Conservation (phyloP, 2,329 filamentous ascomycete genomes). For the Talaromyces piceae region DNA sequence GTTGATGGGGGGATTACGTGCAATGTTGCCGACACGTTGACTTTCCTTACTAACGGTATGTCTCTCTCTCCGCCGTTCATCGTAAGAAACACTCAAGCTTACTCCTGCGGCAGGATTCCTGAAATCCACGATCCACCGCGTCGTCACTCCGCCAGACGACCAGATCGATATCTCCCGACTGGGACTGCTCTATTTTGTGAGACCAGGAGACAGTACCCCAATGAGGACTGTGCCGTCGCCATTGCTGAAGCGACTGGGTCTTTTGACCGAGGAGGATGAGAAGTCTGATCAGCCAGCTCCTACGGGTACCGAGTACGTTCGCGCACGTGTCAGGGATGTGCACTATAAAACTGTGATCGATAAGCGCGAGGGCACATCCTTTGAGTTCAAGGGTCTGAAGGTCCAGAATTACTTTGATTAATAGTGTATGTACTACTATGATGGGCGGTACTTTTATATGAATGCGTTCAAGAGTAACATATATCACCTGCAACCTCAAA, state of each 20-base stretch:
- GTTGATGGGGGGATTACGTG: conserved; percentile 43
- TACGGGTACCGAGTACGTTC: conserved; percentile 40
- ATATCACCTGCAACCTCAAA: no score
- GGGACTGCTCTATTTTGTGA: conserved; percentile 32
- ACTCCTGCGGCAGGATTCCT: conserved; percentile 13
- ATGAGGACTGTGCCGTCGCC: conserved; percentile 31
- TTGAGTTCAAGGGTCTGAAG: conserved; percentile 38
- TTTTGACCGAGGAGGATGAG: conserved; percentile 35
- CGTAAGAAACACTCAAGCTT: neutral
- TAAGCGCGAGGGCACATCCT: conserved; percentile 38
- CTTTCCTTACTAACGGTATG: conserved; percentile 33
- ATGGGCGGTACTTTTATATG: no score
- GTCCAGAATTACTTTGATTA: conserved; percentile 30
- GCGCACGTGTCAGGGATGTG: conserved; percentile 41
- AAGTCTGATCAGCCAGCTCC: conserved; percentile 27
- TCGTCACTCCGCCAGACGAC: conserved; percentile 28
- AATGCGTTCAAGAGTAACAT: no score
- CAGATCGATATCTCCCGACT: conserved; percentile 25
- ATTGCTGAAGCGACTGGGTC: conserved; percentile 29
- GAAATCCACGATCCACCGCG: conserved; percentile 30
- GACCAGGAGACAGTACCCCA: conserved; percentile 26
- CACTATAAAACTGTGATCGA: conserved; percentile 40
- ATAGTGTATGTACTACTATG: neutral
- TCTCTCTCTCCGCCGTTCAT: conserved; percentile 1
- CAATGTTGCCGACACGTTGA: conserved; percentile 45